Percentiles rank a stretch among this genome's conserved stretches.
Conservation (phyloP, 163 green algal genomes). For the Prototheca cutis region DNA sequence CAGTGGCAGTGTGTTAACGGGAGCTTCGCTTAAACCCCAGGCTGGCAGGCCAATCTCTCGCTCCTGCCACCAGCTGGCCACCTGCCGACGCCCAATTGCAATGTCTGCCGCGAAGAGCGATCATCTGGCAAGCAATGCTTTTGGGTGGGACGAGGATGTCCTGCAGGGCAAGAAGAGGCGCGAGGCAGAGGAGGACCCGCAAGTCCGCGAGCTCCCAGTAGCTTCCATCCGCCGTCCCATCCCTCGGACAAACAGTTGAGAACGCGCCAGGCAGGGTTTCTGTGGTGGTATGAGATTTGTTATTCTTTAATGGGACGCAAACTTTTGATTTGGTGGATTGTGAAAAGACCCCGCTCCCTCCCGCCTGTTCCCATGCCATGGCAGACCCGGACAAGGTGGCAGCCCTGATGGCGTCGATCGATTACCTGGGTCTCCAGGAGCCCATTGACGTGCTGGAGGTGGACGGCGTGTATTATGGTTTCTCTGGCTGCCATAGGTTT, state of each 20-base stretch:
- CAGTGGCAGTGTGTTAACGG: too few species aligned
- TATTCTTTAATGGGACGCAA: not conserved
- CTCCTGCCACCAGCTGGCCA: too few species aligned
- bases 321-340: not conserved
- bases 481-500: conserved; percentile 78
- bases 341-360: not conserved
- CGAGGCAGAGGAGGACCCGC: not conserved
- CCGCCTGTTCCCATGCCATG: not conserved
- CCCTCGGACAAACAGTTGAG: conserved; percentile 10
- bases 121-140: too few species aligned
- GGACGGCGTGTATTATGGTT: conserved; percentile 76
- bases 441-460: conserved; percentile 68
- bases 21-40: too few species aligned
- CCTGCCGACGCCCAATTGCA: too few species aligned
- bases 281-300: not conserved
- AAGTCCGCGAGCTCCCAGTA: conserved; percentile 9
- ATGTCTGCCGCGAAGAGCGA: too few species aligned
- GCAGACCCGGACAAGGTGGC: conserved; percentile 16
- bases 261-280: not conserved
- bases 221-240: conserved; percentile 8
- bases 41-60: too few species aligned
- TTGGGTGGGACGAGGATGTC: not conserved
- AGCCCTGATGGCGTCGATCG: conserved; percentile 10
- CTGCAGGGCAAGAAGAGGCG: not conserved
- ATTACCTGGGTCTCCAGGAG: conserved; percentile 9